Evolutionary conservation across 2,329 filamentous ascomycete genomes (phyloP), one percentile per base, ranked within the genome.

Genomic region (Claviceps pazoutovae): DNA sequence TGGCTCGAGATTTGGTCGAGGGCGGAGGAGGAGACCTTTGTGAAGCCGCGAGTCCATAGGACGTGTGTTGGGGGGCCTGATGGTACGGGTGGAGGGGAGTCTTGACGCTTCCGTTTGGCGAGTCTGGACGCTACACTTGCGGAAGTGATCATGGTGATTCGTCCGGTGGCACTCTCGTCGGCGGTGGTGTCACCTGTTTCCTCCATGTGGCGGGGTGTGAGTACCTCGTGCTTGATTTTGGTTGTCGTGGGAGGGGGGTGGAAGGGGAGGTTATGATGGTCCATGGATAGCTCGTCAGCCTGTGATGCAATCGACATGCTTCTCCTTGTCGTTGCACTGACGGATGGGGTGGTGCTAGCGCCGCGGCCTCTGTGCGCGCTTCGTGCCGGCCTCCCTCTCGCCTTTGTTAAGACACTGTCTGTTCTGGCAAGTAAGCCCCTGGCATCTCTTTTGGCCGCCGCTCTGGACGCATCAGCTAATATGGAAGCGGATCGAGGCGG

Each of bases 1-100:
- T 90, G 86, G 50, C 82, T 84, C 23, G 81, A 79, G 54, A 90
- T 86, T 59, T 88, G 82, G 61, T 89, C 86, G 56, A 90, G 74
- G 13, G 86, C 82, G 4, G 83, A 83, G 4, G 78, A 78, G 36
- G 82, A 84, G 14, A 88, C 86, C 57, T 84, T 82, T 38, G 83
- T 79, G 60, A 91, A 84, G 47, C 84, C 83, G 47, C 86, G 81
- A 14, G 86, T 88, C 73, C 85, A 86, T 42, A 86, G 72, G 5
- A 90, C 84, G 53, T 87, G 78, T 8, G 79, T 79, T 21, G 80
- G 78, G 30, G 83, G 80, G 55, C 69, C 59, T 69, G 75, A 54
- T 68, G 72, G 49, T 63, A 75, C 56, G 61, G 63, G 58, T 5
- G 74, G 71, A 4, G 73, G 71, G 5, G 45, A 37, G 17, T 76